Percentiles rank a stretch among this genome's conserved stretches.
Conservation (phyloP, 75 land plant species). For the Adiantum capillusveneris region DNA sequence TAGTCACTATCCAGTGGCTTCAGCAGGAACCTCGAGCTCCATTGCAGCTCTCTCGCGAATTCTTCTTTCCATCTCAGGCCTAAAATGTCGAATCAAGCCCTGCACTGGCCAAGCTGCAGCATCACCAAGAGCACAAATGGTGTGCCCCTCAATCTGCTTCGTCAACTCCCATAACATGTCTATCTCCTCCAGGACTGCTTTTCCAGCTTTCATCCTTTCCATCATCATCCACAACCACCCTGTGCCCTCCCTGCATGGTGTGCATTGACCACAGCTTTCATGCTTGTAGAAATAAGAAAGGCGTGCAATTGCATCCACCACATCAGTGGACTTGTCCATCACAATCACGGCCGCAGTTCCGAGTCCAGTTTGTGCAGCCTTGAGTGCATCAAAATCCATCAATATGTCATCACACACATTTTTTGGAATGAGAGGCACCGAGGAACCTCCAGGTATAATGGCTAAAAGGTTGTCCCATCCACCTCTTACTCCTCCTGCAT, state of each 20-base stretch:
- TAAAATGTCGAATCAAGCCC: conserved; percentile 81
- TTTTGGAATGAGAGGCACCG: conserved; percentile 78
- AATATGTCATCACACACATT: conserved; percentile 80
- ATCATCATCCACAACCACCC: conserved; percentile 91
- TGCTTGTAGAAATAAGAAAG: conserved; percentile 90
- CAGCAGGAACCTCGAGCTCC: conserved; percentile 27
- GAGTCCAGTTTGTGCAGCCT: conserved; percentile 79
- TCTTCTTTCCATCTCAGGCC: conserved; percentile 85
- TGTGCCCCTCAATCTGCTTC: conserved; percentile 91
- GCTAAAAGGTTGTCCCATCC: conserved; percentile 96
- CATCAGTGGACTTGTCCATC: conserved; percentile 94
- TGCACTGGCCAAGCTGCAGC: conserved; percentile 98
- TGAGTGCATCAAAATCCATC: conserved; percentile 94
- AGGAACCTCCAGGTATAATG: conserved; percentile 87
- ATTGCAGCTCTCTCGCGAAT: conserved; percentile 69
- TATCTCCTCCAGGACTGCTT: conserved; percentile 83
- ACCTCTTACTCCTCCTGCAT: conserved; percentile 93
- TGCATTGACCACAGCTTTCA: conserved; percentile 93
- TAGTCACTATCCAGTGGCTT: too few species aligned
- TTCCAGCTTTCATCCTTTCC: conserved; percentile 91
- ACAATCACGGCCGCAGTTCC: conserved; percentile 94
- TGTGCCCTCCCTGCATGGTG: conserved; percentile 90
- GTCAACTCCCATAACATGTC: conserved; percentile 89
- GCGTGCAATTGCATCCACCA: conserved; percentile 87
- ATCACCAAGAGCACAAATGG: conserved; percentile 89